Percentiles rank a stretch among this genome's conserved stretches.
Conservation (phyloP, 768 basidiomycete genomes). For the Megacollybia marginata region DNA sequence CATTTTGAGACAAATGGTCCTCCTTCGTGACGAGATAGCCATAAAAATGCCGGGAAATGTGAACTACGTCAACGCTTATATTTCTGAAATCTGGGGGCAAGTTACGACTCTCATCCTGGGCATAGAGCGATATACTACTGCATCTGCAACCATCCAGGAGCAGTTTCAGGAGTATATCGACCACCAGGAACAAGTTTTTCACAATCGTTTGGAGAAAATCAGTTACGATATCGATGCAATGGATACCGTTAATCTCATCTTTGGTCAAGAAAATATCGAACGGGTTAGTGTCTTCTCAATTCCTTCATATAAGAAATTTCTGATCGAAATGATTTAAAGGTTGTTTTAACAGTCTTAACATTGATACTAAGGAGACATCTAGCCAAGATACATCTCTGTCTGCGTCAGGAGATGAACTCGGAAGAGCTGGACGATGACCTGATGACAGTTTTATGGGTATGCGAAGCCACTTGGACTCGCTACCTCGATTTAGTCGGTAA, state of each 20-base stretch:
- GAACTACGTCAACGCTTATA: constrained; percentile 3
- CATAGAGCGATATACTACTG: constrained; percentile 1
- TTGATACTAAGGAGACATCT: constrained; percentile 6
- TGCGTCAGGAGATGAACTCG: constrained; percentile 1
- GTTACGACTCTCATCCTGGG: background rate
- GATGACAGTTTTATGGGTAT: constrained; percentile 1
- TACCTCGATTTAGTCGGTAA: constrained; percentile 1
- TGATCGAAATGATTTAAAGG: background rate
- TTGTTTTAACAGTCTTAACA: constrained; percentile 1
- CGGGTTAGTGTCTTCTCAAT: background rate
- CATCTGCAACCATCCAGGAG: background rate
- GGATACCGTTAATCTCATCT: constrained; percentile 1
- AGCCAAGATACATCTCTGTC: constrained; percentile 4
- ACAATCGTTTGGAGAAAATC: background rate
- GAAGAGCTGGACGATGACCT: constrained; percentile 1
- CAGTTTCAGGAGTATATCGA: constrained; percentile 5
- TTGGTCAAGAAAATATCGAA: background rate
- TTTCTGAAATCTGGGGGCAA: background rate
- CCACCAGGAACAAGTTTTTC: constrained; percentile 1
- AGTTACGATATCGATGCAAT: constrained; percentile 3
- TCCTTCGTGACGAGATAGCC: constrained; percentile 1
- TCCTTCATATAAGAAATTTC: background rate
- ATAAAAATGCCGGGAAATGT: constrained; percentile 9
- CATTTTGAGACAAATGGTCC: constrained; percentile 5
- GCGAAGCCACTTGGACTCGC: constrained; percentile 2